These are phyloP conservation scores for Phyllosticta citriasiana DNA, from an alignment of 2,329 filamentous ascomycete genomes.

Conservation along the genomic window DNA sequence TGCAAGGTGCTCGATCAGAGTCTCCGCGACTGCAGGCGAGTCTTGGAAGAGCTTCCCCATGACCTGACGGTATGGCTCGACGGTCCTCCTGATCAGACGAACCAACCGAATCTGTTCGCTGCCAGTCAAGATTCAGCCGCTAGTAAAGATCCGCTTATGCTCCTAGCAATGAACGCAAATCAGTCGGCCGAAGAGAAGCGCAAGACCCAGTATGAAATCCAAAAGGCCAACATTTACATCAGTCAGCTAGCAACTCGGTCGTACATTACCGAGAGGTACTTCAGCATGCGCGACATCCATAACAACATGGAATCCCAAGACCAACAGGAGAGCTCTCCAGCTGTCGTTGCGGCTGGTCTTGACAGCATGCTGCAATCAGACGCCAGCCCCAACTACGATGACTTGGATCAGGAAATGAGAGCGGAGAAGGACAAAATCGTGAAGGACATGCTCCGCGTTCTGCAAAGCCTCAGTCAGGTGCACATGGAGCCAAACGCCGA, in stretches of 20 bases:
- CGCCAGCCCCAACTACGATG: conserved; percentile 25
- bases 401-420: conserved; percentile 55
- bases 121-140: conserved; percentile 15
- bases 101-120: conserved; percentile 10
- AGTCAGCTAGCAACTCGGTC: conserved; percentile 74
- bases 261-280: conserved; percentile 79
- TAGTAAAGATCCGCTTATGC: conserved; percentile 14
- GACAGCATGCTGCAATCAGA: conserved; percentile 23
- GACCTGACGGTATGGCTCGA: conserved; percentile 53
- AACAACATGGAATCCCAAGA: conserved; percentile 34
- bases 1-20: conserved; percentile 62
- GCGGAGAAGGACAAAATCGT: conserved; percentile 74
- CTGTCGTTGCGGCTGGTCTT: conserved; percentile 26
- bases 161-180: conserved; percentile 15
- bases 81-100: conserved; percentile 21
- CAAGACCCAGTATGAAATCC: conserved; percentile 69
- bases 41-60: conserved; percentile 56
- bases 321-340: conserved; percentile 27
- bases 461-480: conserved; percentile 69
- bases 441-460: conserved; percentile 63
- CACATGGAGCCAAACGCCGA: conserved; percentile 69
- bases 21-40: conserved; percentile 58
- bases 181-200: conserved; percentile 28
- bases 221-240: conserved; percentile 82
- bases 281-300: conserved; percentile 61